phyloP scores from a whole-genome alignment of 2,329 filamentous ascomycete genomes.

The Trichoderma citrinoviride region DNA sequence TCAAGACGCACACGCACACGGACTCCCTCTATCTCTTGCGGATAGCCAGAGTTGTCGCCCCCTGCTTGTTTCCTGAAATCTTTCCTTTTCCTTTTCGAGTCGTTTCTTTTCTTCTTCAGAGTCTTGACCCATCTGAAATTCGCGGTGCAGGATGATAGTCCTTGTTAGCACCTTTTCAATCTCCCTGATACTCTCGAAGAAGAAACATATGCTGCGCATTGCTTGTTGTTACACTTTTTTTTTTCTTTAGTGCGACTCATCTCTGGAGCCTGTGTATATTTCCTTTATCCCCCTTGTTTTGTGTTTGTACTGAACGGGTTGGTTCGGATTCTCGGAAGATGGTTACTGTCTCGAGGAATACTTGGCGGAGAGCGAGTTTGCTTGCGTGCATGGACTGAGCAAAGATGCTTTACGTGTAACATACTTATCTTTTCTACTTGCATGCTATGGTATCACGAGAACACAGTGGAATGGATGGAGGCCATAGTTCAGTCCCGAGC shows the following conservation, averaged over 20 bases:
- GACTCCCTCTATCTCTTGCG: background rate
- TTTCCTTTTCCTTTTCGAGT: background rate
- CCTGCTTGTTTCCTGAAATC: background rate
- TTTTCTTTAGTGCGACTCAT: background rate
- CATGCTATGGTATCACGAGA: slow-evolving; percentile 14
- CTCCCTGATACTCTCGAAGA: background rate
- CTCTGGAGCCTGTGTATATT: slow-evolving; percentile 3
- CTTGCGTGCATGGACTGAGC: slow-evolving; percentile 1
- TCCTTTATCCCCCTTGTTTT: background rate
- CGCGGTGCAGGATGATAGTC: background rate
- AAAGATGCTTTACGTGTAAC: slow-evolving; percentile 12
- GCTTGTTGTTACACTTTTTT: background rate
- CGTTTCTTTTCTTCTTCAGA: background rate
- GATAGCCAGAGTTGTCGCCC: background rate
- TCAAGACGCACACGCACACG: background rate
- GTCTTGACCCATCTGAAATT: background rate
- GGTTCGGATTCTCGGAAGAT: background rate
- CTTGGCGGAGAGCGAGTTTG: background rate
- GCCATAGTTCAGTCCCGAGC: background rate
- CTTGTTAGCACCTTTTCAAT: background rate
- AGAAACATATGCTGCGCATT: background rate
- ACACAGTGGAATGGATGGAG: slow-evolving; percentile 3
- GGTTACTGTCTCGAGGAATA: background rate
- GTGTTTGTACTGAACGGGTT: background rate
- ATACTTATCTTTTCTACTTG: slow-evolving; percentile 5